Conservation (phyloP, 1,284 basidiomycete species). For the Cutaneotrichosporon daszewskae region DNA sequence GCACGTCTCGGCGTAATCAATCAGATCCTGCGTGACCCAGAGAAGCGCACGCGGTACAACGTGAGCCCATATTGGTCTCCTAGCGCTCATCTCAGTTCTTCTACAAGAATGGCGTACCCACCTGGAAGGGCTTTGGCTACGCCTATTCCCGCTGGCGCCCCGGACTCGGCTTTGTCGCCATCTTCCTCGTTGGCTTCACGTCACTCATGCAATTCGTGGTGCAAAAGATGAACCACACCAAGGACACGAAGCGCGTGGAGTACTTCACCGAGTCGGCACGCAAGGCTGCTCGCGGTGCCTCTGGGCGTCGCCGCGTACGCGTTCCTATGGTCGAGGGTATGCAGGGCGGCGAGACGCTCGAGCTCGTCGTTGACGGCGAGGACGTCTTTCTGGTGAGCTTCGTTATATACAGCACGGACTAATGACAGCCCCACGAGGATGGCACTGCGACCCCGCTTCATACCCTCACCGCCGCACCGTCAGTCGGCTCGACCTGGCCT, state of each 20-base stretch:
- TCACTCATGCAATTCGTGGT: constrained; percentile 72
- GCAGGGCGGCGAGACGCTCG: constrained; percentile 30
- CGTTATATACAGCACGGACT: not conserved
- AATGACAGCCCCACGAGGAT: constrained; percentile 40
- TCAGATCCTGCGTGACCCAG: constrained; percentile 68
- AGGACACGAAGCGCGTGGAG: constrained; percentile 65
- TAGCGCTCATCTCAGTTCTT: constrained; percentile 36
- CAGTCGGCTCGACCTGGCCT: constrained; percentile 40
- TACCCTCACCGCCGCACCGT: constrained; percentile 32
- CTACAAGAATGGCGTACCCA: constrained; percentile 48
- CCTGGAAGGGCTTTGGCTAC: constrained; percentile 55
- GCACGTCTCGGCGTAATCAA: constrained; percentile 79
- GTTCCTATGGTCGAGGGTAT: constrained; percentile 44
- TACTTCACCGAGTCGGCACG: constrained; percentile 61
- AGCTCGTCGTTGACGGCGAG: constrained; percentile 42
- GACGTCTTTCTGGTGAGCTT: constrained; percentile 43
- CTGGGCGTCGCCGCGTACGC: constrained; percentile 38
- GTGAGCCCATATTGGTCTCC: constrained; percentile 18
- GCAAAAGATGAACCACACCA: constrained; percentile 67
- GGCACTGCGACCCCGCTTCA: constrained; percentile 35
- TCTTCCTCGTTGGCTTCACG: constrained; percentile 68
- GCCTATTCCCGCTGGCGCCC: constrained; percentile 91
- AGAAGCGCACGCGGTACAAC: constrained; percentile 68
- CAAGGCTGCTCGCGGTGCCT: constrained; percentile 60
- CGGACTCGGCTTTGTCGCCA: constrained; percentile 68